phyloP scores from a whole-genome alignment of 2,329 filamentous ascomycete species.

The Cordyceps cicadae region DNA sequence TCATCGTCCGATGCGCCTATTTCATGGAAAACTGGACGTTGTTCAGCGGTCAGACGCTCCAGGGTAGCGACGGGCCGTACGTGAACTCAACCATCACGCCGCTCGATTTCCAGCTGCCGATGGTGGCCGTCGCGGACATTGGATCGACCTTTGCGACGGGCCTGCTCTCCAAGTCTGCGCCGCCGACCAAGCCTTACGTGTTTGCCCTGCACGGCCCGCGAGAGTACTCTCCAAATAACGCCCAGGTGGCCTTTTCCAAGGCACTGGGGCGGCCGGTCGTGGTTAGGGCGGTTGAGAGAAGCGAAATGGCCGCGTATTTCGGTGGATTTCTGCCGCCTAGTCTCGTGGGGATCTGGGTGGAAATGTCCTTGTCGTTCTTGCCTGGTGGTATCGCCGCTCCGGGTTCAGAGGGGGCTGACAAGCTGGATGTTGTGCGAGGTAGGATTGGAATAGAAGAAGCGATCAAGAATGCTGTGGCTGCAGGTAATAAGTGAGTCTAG shows the following conservation, averaged over 20 bases:
- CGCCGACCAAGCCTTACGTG: constrained; percentile 19
- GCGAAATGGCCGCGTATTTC: constrained; percentile 18
- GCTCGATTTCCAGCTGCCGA: constrained; percentile 23
- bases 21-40: constrained; percentile 33
- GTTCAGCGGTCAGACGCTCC: constrained; percentile 19
- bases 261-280: constrained; percentile 20
- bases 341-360: constrained; percentile 21
- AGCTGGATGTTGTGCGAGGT: constrained; percentile 17
- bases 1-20: constrained; percentile 26
- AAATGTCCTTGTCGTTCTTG: constrained; percentile 23
- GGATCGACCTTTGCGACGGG: constrained; percentile 20
- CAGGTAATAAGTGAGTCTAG: neutral
- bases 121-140: constrained; percentile 23
- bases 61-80: constrained; percentile 18
- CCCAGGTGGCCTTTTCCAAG: constrained; percentile 22
- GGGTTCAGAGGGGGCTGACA: constrained; percentile 10
- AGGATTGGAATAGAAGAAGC: constrained; percentile 16
- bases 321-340: constrained; percentile 17
- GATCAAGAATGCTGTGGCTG: constrained; percentile 11
- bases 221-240: constrained; percentile 22
- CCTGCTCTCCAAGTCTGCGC: constrained; percentile 15
- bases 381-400: constrained; percentile 20
- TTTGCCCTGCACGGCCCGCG: constrained; percentile 25
- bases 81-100: constrained; percentile 28
- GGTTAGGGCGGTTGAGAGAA: constrained; percentile 20